Percentiles rank a stretch among this genome's conserved stretches.
These are phyloP conservation scores for Eragrostis tef DNA, from an alignment of 202 grass and related monocot genomes.

Conservation along the genomic window DNA sequence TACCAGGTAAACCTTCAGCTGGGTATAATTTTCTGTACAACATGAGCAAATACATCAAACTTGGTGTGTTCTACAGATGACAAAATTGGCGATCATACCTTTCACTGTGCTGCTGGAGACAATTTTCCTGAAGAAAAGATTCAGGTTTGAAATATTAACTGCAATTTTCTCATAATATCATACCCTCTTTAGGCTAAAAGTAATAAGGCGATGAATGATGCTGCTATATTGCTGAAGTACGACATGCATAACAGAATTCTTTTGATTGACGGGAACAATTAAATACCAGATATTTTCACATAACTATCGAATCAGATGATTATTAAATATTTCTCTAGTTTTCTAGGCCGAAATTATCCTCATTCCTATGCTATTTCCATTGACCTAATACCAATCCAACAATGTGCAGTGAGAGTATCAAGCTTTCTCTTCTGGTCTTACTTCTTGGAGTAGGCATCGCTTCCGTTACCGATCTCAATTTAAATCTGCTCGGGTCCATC, in stretches of 20 bases:
- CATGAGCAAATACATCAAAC: constrained; percentile 43
- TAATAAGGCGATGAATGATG: constrained; percentile 36
- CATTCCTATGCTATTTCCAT: constrained; percentile 33
- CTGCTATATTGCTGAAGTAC: constrained; percentile 28
- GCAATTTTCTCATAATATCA: constrained; percentile 34
- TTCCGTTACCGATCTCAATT: constrained; percentile 93
- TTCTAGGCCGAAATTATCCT: not conserved
- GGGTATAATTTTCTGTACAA: constrained; percentile 36
- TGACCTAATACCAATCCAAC: constrained; percentile 55
- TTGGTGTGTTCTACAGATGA: constrained; percentile 78
- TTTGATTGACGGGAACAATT: constrained; percentile 18
- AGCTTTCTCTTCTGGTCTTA: constrained; percentile 85
- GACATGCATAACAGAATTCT: not conserved
- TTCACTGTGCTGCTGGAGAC: constrained; percentile 97
- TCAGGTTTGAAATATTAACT: constrained; percentile 67
- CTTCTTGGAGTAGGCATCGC: constrained; percentile 97
- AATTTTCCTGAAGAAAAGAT: constrained; percentile 93
- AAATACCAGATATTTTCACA: constrained; percentile 8
- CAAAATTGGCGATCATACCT: constrained; percentile 98
- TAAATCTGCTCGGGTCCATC: constrained; percentile 89
- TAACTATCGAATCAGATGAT: constrained; percentile 29
- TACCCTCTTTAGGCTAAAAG: constrained; percentile 13
- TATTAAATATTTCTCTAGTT: constrained; percentile 11
- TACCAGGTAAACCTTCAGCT: constrained; percentile 74
- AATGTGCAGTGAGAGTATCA: constrained; percentile 85